Base-by-base conservation (phyloP, 495 filamentous ascomycete genomes). In the Immersiella caudata region DNA sequence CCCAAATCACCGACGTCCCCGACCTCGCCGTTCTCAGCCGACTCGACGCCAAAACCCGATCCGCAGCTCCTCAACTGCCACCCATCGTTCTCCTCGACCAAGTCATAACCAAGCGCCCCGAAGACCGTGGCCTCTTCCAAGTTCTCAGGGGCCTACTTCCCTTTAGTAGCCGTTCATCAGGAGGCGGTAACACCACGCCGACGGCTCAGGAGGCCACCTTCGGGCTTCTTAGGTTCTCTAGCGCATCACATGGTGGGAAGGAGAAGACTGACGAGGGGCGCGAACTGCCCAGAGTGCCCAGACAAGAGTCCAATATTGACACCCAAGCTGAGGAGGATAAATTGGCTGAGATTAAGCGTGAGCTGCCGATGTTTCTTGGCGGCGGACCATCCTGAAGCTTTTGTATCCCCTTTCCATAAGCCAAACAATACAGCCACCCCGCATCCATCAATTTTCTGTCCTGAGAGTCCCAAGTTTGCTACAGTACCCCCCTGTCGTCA, bases 291-390 rank as follows among this genome's bases (percentile, higher is more conserved):
- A 18, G 8, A 33, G 8, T 4, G 29, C 29, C 29, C 14, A 57
- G 24, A 14, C 6, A 24, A 24, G 20, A 57, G 12, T n/a, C 6
- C 20, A 7, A 36, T 2, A 51, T 35, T 0, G 65, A 36, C 1
- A 7, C 29, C 6, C 18, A 46, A 20, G 21, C 40, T 29, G 16
- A 59, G n/a, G 54, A 2, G 0, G 25, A 63, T 16, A 14, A 52
- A 22, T 22, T 14, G 22, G 26, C 11, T 11, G 56, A 14, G n/a
- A 27, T 70, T 36, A 35, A 14, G 50, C 54, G 40, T 7, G 27
- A 36, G 55, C 14, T 72, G 5, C 68, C 70, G 14, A 61, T 65
- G 50, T 72, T 72, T 24, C n/a, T 72, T 1, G 65, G 70, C 12
- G 70, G 70, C 2, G 68, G 70, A 1, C 57, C 61, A 1, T 70